A percentile compares a stretch with the other conserved stretches of the same genome.
Evolutionary conservation across 164 flowering plant species (phyloP).

Genomic region (Saururus chinensis): DNA sequence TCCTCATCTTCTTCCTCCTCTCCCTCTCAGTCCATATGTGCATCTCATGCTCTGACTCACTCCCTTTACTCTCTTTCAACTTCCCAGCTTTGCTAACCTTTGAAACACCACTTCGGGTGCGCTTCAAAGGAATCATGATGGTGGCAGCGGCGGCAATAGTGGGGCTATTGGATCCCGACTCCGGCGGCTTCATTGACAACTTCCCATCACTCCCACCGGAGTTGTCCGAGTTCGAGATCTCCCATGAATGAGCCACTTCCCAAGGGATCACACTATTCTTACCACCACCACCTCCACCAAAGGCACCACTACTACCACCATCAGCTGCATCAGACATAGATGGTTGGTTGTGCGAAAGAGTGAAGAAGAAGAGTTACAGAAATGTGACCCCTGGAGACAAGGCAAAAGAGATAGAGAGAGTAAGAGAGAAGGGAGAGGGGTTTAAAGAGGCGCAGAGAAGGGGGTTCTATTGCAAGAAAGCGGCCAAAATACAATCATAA

Average conservation of each 20-base stretch:
- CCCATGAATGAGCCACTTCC: conserved; percentile 28
- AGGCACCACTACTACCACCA: background rate
- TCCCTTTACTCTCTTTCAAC: conserved; percentile 13
- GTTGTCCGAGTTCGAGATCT: conserved; percentile 29
- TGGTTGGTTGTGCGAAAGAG: background rate
- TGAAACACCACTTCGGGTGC: conserved; percentile 7
- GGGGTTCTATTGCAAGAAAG: conserved; percentile 20
- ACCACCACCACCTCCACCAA: conserved; percentile 1
- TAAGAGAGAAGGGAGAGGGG: conserved; percentile 11
- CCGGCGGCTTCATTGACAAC: conserved; percentile 3
- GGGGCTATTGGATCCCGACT: conserved; percentile 10
- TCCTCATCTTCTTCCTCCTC: conserved; percentile 90
- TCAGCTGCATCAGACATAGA: conserved; percentile 18
- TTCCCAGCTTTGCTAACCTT: conserved; percentile 7
- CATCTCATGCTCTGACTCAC: conserved; percentile 49
- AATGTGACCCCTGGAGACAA: background rate
- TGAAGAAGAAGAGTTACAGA: background rate
- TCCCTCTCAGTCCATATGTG: conserved; percentile 91
- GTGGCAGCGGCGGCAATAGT: conserved; percentile 3
- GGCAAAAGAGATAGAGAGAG: conserved; percentile 1
- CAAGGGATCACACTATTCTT: conserved; percentile 14
- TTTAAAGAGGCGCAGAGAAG: conserved; percentile 24
- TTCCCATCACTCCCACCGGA: conserved; percentile 16
- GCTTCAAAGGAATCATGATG: background rate
- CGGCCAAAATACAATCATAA: conserved; percentile 62